phyloP scores from a whole-genome alignment of 2,329 filamentous ascomycete species.

The Penicillium sp. region DNA sequence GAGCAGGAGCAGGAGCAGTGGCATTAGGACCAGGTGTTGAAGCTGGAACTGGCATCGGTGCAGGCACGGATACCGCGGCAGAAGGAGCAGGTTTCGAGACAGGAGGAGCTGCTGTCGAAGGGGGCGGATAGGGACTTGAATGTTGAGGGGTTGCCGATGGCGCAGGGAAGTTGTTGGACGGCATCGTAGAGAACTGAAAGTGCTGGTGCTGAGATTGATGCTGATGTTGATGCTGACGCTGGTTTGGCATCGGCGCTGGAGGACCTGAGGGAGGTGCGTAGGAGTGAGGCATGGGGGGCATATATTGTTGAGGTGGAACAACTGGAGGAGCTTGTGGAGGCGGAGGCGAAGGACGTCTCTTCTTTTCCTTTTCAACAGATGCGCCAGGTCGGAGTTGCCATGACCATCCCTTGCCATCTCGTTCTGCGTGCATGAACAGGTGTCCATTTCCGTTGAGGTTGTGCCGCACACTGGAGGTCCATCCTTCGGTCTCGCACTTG shows the following conservation, averaged over 20 bases:
- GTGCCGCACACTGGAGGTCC: constrained; percentile 70
- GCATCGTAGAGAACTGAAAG: constrained; percentile 44
- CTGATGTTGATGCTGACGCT: constrained; percentile 25
- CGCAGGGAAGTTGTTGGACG: constrained; percentile 38
- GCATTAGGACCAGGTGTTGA: constrained; percentile 18
- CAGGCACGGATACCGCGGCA: constrained; percentile 17
- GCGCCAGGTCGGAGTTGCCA: constrained; percentile 65
- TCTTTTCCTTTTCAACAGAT: constrained; percentile 63
- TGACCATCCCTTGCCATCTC: constrained; percentile 65
- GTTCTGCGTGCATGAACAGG: constrained; percentile 64
- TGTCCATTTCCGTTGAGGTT: constrained; percentile 63
- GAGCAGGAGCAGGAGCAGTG: constrained; percentile 10
- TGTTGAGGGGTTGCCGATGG: constrained; percentile 31
- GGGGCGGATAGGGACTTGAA: constrained; percentile 28
- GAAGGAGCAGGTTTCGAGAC: constrained; percentile 19
- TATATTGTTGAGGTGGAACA: constrained; percentile 39
- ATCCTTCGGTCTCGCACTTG: constrained; percentile 66
- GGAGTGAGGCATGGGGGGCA: constrained; percentile 38
- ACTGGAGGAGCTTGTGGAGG: constrained; percentile 33
- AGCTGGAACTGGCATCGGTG: constrained; percentile 16
- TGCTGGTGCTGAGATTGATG: constrained; percentile 16
- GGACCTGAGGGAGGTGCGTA: constrained; percentile 35
- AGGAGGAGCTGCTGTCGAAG: constrained; percentile 23
- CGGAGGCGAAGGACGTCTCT: constrained; percentile 52
- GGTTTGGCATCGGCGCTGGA: constrained; percentile 36